Conservation (phyloP, 176 grass and related monocot genomes). For the Aegilops longissima region DNA sequence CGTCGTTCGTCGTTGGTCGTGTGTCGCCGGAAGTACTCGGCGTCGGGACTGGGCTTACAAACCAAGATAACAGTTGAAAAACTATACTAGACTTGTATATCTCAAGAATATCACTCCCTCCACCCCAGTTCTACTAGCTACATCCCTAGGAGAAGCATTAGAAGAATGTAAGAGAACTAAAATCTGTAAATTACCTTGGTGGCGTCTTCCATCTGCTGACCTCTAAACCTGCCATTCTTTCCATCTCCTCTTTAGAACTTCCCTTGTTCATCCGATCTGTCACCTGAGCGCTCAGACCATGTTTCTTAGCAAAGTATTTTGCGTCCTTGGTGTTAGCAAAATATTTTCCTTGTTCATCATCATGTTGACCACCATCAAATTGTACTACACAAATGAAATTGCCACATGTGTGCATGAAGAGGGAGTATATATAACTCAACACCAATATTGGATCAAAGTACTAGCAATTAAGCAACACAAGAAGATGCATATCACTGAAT, state of each 20-base stretch:
- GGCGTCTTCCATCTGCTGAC: background rate
- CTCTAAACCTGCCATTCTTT: background rate
- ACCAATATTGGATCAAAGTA: background rate
- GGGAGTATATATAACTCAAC: background rate
- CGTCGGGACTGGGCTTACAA: no score
- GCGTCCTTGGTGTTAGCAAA: background rate
- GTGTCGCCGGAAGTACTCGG: no score
- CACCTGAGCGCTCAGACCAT: background rate
- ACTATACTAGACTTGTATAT: background rate
- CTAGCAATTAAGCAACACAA: background rate
- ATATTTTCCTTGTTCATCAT: background rate
- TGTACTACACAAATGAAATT: background rate
- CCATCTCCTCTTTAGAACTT: background rate
- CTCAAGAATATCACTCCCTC: background rate
- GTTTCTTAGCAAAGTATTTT: background rate
- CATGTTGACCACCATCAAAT: background rate
- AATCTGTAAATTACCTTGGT: background rate
- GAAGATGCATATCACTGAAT: background rate
- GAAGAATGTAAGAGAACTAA: background rate
- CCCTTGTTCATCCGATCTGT: background rate
- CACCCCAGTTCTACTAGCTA: background rate
- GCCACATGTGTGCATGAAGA: background rate
- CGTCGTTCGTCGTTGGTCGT: no score
- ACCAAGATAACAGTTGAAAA: background rate
- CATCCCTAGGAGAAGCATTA: background rate